These are phyloP conservation scores for Aulographum hederae DNA, from an alignment of 2,329 filamentous ascomycete species.

Conservation along the genomic window DNA sequence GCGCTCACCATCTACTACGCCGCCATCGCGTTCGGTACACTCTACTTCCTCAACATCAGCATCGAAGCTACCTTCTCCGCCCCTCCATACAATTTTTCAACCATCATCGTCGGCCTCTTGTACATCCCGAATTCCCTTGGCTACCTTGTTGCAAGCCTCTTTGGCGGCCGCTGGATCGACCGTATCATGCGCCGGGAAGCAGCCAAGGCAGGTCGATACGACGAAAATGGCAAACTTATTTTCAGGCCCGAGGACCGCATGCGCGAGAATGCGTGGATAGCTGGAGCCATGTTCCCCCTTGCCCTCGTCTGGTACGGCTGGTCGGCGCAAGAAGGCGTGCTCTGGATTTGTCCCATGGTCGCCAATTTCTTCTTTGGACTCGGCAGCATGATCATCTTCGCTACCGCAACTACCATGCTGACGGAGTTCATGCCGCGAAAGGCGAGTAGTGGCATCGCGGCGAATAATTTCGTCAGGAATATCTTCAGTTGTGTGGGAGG, in stretches of 20 bases:
- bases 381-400: constrained; percentile 20
- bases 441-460: constrained; percentile 17
- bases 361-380: constrained; percentile 23
- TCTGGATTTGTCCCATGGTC: constrained; percentile 18
- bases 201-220: constrained; percentile 14
- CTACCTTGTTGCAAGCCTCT: constrained; percentile 16
- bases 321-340: constrained; percentile 14
- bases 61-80: constrained; percentile 17
- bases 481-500: constrained; percentile 18
- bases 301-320: constrained; percentile 21
- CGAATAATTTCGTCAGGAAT: constrained; percentile 21
- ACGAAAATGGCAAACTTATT: constrained; percentile 16
- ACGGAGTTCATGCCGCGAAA: constrained; percentile 21
- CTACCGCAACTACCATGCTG: constrained; percentile 19
- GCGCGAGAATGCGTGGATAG: constrained; percentile 21
- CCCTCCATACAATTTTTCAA: constrained; percentile 16
- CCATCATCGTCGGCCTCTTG: constrained; percentile 17
- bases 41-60: constrained; percentile 22
- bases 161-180: constrained; percentile 22
- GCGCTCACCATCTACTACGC: constrained; percentile 20
- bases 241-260: constrained; percentile 20
- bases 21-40: constrained; percentile 18
- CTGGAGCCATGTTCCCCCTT: constrained; percentile 15
- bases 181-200: constrained; percentile 21
- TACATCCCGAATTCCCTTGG: constrained; percentile 19